Evolutionary conservation across 139 green algal genomes (phyloP).

Genomic region (Pedinophyceae sp.): DNA sequence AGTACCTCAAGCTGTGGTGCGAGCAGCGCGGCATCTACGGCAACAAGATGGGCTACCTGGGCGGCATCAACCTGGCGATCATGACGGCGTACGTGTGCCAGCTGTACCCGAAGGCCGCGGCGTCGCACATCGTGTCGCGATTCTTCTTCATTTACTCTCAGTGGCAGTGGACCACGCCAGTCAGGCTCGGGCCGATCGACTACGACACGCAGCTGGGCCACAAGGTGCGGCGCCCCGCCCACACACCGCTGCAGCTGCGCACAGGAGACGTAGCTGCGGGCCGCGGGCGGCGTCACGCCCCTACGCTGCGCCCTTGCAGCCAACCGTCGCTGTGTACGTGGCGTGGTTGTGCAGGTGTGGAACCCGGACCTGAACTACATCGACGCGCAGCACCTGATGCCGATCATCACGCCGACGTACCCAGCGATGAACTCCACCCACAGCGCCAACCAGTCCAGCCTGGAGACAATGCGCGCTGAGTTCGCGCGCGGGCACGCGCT

Average conservation of each 20-base stretch:
- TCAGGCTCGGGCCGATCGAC: slow-evolving; percentile 62
- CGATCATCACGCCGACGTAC: slow-evolving; percentile 95
- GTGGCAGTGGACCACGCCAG: slow-evolving; percentile 70
- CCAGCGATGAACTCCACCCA: slow-evolving; percentile 86
- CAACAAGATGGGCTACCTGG: slow-evolving; percentile 80
- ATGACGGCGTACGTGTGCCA: slow-evolving; percentile 80
- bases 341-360: slow-evolving; percentile 38
- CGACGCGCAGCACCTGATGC: slow-evolving; percentile 73
- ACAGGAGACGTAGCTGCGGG: no score
- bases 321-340: no score
- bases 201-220: slow-evolving; percentile 26
- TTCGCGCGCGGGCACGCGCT: slow-evolving; percentile 36
- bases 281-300: no score
- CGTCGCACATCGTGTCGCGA: slow-evolving; percentile 39
- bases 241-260: no score
- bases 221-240: slow-evolving; percentile 1
- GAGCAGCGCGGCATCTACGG: slow-evolving; percentile 41
- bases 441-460: slow-evolving; percentile 75
- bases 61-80: slow-evolving; percentile 93
- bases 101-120: slow-evolving; percentile 62
- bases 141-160: slow-evolving; percentile 70
- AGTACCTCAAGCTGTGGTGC: slow-evolving; percentile 83
- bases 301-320: no score
- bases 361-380: slow-evolving; percentile 53
- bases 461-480: slow-evolving; percentile 52